Evolutionary conservation across 2,329 filamentous ascomycete species (phyloP).

Genomic region (Neonectria neomacrospora): DNA sequence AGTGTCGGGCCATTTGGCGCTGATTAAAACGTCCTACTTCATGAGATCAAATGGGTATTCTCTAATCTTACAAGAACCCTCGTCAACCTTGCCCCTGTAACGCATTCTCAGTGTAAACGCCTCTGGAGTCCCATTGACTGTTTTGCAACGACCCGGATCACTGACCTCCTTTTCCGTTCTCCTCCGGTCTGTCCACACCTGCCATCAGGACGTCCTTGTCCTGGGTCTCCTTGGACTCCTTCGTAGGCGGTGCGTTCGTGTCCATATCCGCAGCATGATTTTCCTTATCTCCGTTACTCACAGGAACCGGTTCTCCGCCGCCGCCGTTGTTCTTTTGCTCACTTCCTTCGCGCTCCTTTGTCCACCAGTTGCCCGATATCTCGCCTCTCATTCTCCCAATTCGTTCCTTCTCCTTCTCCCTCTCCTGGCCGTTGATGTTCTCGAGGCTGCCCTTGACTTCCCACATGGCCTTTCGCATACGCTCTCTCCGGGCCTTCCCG

Average conservation of each 20-base stretch:
- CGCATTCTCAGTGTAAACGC: conserved; percentile 41
- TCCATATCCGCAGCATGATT: conserved; percentile 49
- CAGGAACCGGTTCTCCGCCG: conserved; percentile 41
- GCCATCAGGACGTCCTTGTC: conserved; percentile 50
- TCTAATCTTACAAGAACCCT: conserved; percentile 40
- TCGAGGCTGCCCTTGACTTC: conserved; percentile 57
- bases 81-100: conserved; percentile 30
- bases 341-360: conserved; percentile 43
- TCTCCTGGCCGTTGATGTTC: conserved; percentile 45
- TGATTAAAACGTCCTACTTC: conserved; percentile 29
- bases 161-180: conserved; percentile 32
- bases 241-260: conserved; percentile 3
- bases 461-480: conserved; percentile 66
- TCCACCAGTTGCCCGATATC: conserved; percentile 50
- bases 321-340: conserved; percentile 44
- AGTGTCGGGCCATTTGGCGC: conserved; percentile 13
- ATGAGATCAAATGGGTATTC: conserved; percentile 42
- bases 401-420: conserved; percentile 41
- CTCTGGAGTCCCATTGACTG: conserved; percentile 28
- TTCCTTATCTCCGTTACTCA: conserved; percentile 59
- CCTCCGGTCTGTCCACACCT: conserved; percentile 34
- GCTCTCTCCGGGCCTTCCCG: conserved; percentile 65
- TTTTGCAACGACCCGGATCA: conserved; percentile 28
- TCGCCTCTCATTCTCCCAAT: conserved; percentile 44
- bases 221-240: conserved; percentile 22